These are phyloP conservation scores for Talaromyces sp. DNA, from an alignment of 2,329 filamentous ascomycete species.

Conservation along the genomic window DNA sequence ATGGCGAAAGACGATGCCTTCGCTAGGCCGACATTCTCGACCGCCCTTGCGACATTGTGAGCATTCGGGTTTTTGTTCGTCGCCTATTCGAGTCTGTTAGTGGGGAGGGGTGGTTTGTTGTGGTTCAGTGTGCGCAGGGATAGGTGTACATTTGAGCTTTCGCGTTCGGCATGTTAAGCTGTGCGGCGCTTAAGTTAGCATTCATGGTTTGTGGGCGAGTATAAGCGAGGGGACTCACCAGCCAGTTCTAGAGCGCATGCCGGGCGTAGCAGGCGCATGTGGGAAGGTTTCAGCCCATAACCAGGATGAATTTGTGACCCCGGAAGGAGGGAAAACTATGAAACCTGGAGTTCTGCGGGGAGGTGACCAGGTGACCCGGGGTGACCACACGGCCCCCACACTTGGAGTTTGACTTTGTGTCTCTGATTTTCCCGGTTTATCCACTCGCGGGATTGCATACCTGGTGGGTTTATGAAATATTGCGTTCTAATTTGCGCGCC, in stretches of 20 bases:
- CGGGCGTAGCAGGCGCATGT: constrained; percentile 27
- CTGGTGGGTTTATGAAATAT: no score
- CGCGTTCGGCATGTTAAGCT: constrained; percentile 61
- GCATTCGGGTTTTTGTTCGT: constrained; percentile 63
- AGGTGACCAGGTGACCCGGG: constrained; percentile 4
- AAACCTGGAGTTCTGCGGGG: constrained; percentile 9
- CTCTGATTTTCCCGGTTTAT: no score
- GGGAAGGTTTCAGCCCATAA: constrained; percentile 1
- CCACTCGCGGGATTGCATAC: no score
- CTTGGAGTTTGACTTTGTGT: no score
- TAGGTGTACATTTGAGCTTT: constrained; percentile 61
- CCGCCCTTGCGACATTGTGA: constrained; percentile 64
- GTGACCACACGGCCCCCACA: constrained; percentile 4
- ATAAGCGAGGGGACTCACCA: constrained; percentile 38
- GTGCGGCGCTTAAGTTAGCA: constrained; percentile 2
- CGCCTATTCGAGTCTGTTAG: constrained; percentile 33
- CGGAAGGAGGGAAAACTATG: constrained; percentile 5
- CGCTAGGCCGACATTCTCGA: constrained; percentile 62
- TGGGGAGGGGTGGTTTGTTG: neutral
- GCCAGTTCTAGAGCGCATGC: constrained; percentile 49
- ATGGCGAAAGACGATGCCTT: constrained; percentile 67
- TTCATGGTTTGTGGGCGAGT: neutral
- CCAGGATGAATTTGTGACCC: neutral
- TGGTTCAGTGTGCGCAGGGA: constrained; percentile 1
- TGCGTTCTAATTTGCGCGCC: no score